These are phyloP conservation scores for Mortierella sp. DNA, from an alignment of 371 early-diverging fungal species.

Conservation along the genomic window DNA sequence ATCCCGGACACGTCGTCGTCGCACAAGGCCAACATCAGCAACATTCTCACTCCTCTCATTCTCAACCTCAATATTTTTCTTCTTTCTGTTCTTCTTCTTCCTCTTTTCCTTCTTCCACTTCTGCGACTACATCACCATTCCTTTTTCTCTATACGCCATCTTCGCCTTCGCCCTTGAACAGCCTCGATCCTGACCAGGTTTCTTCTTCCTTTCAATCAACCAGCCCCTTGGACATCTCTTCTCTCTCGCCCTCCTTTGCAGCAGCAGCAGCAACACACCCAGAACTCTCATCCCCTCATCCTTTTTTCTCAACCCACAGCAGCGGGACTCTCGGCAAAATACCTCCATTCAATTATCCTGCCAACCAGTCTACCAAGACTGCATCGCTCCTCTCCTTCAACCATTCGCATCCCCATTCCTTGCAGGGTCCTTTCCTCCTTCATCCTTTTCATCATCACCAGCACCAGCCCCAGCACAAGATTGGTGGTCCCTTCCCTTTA, in stretches of 20 bases:
- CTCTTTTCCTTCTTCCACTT: not conserved
- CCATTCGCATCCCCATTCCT: not conserved
- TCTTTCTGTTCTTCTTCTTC: not conserved
- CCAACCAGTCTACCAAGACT: not conserved
- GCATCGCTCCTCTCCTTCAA: not conserved
- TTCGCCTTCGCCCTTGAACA: not conserved
- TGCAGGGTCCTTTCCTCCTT: not conserved
- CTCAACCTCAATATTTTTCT: too few species aligned
- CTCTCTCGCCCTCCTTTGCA: not conserved
- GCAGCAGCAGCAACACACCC: too few species aligned
- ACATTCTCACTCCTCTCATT: too few species aligned
- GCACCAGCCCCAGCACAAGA: not conserved
- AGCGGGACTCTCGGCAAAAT: slow-evolving; percentile 6
- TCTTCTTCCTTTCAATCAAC: too few species aligned
- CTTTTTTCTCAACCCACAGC: not conserved
- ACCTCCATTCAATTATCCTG: slow-evolving; percentile 1
- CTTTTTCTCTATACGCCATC: not conserved
- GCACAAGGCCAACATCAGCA: not conserved
- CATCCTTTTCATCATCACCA: not conserved
- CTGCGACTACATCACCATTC: not conserved
- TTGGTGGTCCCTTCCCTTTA: too few species aligned
- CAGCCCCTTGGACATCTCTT: not conserved
- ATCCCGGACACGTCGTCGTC: not conserved
- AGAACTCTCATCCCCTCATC: not conserved
- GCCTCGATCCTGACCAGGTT: not conserved